Base-by-base conservation (phyloP, 2,329 filamentous ascomycete species). In the Phialophora verrucosa region DNA sequence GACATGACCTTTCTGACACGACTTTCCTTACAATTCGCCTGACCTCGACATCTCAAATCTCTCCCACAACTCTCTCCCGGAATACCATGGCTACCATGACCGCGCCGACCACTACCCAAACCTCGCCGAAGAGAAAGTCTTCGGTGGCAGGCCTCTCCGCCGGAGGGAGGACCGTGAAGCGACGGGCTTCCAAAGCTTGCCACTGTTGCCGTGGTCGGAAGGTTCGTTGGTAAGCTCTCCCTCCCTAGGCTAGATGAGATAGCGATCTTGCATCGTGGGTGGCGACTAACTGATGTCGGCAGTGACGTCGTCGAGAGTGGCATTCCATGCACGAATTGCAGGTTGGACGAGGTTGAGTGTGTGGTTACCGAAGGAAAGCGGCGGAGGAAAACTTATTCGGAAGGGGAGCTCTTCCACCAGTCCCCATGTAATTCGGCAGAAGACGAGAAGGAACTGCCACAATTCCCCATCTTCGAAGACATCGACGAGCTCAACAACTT, bases 141-240 rank as follows among this genome's bases (percentile, higher is more conserved):
- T 82, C 83, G 49, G 79, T 82, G 64, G 85, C 86, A 29, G 85
- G 85, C 31, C 77, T 88, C 53, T 80, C 84, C 62, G 80, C 80
- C 69, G 78, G 80, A 63, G 78, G 83, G 74, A 82, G 85, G 65
- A 86, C 86, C 62, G 87, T 89, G 61, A 97, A 97, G 80, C 86
- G 93, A 74, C 87, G 93, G 75, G 93, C 93, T n/a, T 92, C 93
- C 10, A 91, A 94, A 73, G 93, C 93, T 20, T 97, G 93, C 77
- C 91, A 92, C 69, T 92, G 90, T 73, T 97, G 93, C 79, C 87
- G 93, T 74, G 89, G 91, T 64, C 88, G 93, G 75, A 97, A 97
- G 78, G 93, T 97, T 50, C 88, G 93, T 64, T 97, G 93, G 53
- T 55, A 55, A 55, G 53, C 27, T 14, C 49, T 5, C 20, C 23